Evolutionary conservation across 2,329 filamentous ascomycete species (phyloP).

Genomic region (Hypoxylon sp.): DNA sequence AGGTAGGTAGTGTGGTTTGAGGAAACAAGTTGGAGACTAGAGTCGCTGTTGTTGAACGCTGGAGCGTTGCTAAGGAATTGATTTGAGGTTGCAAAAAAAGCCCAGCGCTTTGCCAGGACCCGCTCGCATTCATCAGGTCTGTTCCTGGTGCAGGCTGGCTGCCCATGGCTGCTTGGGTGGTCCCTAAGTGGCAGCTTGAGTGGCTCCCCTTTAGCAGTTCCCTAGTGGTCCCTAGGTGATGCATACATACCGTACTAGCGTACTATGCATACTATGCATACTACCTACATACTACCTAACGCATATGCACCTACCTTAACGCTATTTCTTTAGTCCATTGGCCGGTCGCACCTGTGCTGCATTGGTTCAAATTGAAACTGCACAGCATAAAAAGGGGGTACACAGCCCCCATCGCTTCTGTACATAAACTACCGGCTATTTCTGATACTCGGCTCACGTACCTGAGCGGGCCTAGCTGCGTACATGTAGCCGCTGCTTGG

Average conservation of each 20-base stretch:
- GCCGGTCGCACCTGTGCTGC: constrained; percentile 7
- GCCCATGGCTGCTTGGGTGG: background rate
- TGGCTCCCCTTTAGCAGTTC: background rate
- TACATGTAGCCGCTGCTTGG: constrained; percentile 40
- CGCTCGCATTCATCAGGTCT: constrained; percentile 23
- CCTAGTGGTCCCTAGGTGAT: constrained; percentile 6
- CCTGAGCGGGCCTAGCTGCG: constrained; percentile 31
- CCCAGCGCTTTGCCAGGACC: constrained; percentile 33
- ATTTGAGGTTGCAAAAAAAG: constrained; percentile 34
- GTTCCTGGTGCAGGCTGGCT: constrained; percentile 12
- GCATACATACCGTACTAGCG: background rate
- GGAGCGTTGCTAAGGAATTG: constrained; percentile 23
- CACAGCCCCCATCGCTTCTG: constrained; percentile 33
- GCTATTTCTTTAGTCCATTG: constrained; percentile 9
- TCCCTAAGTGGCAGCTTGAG: background rate
- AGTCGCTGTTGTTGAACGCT: constrained; percentile 14
- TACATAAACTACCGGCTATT: constrained; percentile 38
- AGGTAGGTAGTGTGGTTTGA: constrained; percentile 8
- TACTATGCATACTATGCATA: background rate
- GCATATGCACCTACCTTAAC: background rate
- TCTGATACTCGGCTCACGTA: constrained; percentile 39
- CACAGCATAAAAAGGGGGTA: constrained; percentile 42
- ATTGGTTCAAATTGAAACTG: constrained; percentile 26
- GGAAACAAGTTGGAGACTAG: constrained; percentile 15
- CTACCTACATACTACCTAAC: too few species aligned